Evolutionary conservation across 2,329 filamentous ascomycete species (phyloP).

Genomic region (Endothia cerciana): DNA sequence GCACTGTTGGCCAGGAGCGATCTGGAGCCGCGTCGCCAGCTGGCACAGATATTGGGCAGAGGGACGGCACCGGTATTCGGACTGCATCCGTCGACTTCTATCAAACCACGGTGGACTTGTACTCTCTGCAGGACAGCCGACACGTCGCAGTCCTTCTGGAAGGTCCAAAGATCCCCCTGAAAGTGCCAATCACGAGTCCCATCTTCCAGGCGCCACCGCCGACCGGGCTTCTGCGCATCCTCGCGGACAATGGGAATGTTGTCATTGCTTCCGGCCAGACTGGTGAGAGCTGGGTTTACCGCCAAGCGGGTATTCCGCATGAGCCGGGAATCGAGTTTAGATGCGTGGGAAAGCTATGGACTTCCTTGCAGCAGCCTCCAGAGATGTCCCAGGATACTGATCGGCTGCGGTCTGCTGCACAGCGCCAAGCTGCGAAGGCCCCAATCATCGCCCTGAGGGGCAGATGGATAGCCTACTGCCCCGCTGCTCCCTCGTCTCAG

Average conservation of each 20-base stretch:
- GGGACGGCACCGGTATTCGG: slow-evolving; percentile 34
- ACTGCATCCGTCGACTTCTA: slow-evolving; percentile 61
- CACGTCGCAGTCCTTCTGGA: slow-evolving; percentile 75
- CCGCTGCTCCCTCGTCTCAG: slow-evolving; percentile 71
- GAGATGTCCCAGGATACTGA: slow-evolving; percentile 53
- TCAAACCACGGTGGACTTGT: slow-evolving; percentile 87
- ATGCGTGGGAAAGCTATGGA: slow-evolving; percentile 92
- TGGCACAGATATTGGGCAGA: slow-evolving; percentile 42
- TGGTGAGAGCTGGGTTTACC: slow-evolving; percentile 84
- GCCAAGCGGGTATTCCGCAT: slow-evolving; percentile 49
- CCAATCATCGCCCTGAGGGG: slow-evolving; percentile 72
- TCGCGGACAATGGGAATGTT: slow-evolving; percentile 72
- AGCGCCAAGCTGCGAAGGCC: slow-evolving; percentile 54
- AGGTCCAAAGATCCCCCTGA: slow-evolving; percentile 65
- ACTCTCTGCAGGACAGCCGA: slow-evolving; percentile 77
- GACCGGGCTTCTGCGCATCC: slow-evolving; percentile 72
- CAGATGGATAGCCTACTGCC: slow-evolving; percentile 79
- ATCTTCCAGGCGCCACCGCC: slow-evolving; percentile 71
- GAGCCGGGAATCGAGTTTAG: slow-evolving; percentile 52
- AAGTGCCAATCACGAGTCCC: slow-evolving; percentile 62
- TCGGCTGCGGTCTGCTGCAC: slow-evolving; percentile 43
- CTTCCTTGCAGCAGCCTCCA: slow-evolving; percentile 70
- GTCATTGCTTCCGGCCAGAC: slow-evolving; percentile 79
- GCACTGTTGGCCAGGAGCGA: slow-evolving; percentile 36
- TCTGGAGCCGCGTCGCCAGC: slow-evolving; percentile 45